Evolutionary conservation across 495 filamentous ascomycete species (phyloP), one percentile per base, ranked within the genome.

Genomic region (Aspergillus sclerotiicarbonarius): DNA sequence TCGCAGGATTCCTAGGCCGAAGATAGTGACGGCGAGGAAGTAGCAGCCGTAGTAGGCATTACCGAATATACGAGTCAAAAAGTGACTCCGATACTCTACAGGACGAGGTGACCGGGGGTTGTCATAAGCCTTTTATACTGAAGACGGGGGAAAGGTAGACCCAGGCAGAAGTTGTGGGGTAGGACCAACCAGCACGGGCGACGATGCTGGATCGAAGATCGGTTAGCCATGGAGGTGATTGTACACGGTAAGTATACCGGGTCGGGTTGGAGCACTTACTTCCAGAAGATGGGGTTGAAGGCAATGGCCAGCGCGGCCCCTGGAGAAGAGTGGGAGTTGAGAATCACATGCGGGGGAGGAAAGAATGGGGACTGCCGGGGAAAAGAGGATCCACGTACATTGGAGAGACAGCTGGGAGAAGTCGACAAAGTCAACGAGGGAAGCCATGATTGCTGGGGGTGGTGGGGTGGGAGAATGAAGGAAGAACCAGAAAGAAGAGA

Each of bases 61-160:
- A 60, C 90, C 89, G 68, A 96, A 96, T 61, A 92, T 82, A 69
- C 87, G 88, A 62, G 93, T 96, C 46, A 98, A 80, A 71, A 88
- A 80, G 72, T 90, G 90, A 71, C 87, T 90, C 76, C 87, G 89
- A 77, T 98, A 96, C 75, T 98, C 94, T 95, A 67, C 65, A 61
- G 48, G 25, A 55, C 45, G 21, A 49, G 33, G 53, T 49, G 43
- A 53, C 20, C 57, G 41, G 16, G 35, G 45, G 54, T 52, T 60
- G 53, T 51, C 25, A 46, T 63, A 51, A 58, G 54, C 47, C 12
- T 44, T 48, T 53, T 56, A 49, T 54, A 30, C 39, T 49, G 44
- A 39, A 53, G 9, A 31, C 2, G n/a, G 41, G 25, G 33, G 18
- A 33, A 18, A 30, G 46, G 16, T 49, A 15, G 21, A n/a, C 47